These are phyloP conservation scores for Candida nitratophila DNA, from an alignment of 805 yeast genomes.

Conservation along the genomic window DNA sequence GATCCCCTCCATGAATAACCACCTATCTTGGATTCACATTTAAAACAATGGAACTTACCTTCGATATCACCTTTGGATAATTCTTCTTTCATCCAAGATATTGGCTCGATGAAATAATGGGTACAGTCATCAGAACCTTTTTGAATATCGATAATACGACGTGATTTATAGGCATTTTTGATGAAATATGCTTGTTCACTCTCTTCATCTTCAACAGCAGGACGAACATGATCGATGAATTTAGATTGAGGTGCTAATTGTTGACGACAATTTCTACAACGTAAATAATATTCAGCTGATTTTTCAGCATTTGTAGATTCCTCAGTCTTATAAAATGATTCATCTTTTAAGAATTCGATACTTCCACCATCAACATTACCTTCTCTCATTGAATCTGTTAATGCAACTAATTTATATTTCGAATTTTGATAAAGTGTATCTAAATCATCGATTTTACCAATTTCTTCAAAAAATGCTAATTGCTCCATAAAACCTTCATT, in stretches of 20 bases:
- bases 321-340: background rate
- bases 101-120: slow-evolving; percentile 82
- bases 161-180: slow-evolving; percentile 54
- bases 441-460: slow-evolving; percentile 32
- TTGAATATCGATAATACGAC: slow-evolving; percentile 50
- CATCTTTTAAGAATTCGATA: background rate
- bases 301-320: slow-evolving; percentile 1
- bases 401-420: slow-evolving; percentile 36
- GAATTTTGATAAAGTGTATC: slow-evolving; percentile 8
- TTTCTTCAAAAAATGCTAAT: slow-evolving; percentile 50
- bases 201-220: slow-evolving; percentile 36
- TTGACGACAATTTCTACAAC: slow-evolving; percentile 82
- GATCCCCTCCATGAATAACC: slow-evolving; percentile 94
- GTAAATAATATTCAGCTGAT: slow-evolving; percentile 30
- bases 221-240: slow-evolving; percentile 59
- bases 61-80: slow-evolving; percentile 69
- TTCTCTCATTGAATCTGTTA: slow-evolving; percentile 25
- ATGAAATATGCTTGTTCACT: slow-evolving; percentile 62
- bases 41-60: slow-evolving; percentile 82
- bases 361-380: slow-evolving; percentile 3
- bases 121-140: slow-evolving; percentile 62
- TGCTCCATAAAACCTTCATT: slow-evolving; percentile 73
- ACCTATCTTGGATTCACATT: slow-evolving; percentile 81
- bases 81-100: slow-evolving; percentile 86
- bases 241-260: slow-evolving; percentile 57